Conservation (phyloP, 2,329 filamentous ascomycete genomes). For the Fusarium domesticum region DNA sequence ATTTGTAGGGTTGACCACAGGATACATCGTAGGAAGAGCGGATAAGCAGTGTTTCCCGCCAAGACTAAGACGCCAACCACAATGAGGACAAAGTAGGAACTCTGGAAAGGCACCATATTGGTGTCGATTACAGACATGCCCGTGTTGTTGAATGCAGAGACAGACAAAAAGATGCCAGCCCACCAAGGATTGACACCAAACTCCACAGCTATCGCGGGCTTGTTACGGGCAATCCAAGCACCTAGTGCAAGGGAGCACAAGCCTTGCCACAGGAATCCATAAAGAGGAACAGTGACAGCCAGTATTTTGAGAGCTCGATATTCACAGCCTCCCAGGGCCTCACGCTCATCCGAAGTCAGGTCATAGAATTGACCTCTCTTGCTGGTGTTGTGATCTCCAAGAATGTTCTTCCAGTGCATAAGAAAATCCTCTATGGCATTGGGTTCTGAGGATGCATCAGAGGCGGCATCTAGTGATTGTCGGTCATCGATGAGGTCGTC, state of each 20-base stretch:
- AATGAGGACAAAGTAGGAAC: conserved; percentile 48
- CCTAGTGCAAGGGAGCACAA: conserved; percentile 58
- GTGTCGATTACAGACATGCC: conserved; percentile 66
- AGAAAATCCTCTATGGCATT: conserved; percentile 29
- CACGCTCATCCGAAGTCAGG: conserved; percentile 51
- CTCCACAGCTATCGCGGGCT: conserved; percentile 43
- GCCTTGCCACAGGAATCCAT: conserved; percentile 58
- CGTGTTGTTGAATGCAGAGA: conserved; percentile 69
- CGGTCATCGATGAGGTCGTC: conserved; percentile 8
- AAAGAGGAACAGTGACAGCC: conserved; percentile 57
- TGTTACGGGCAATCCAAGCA: conserved; percentile 56
- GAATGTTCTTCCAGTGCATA: conserved; percentile 33
- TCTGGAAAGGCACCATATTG: conserved; percentile 62
- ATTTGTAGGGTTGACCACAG: conserved; percentile 52
- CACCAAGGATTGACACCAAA: conserved; percentile 66
- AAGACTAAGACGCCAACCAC: conserved; percentile 57
- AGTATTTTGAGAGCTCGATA: conserved; percentile 61
- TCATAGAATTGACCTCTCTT: conserved; percentile 56
- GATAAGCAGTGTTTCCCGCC: conserved; percentile 65
- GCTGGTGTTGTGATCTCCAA: conserved; percentile 40
- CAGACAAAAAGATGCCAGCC: conserved; percentile 65
- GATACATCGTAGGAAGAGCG: conserved; percentile 58
- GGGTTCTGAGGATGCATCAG: conserved; percentile 20
- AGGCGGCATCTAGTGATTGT: conserved; percentile 9
- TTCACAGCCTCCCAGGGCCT: conserved; percentile 60